A percentile compares a stretch with the other conserved stretches of the same genome.
Conservation (phyloP, 768 basidiomycete genomes). For the Russula earlei region DNA sequence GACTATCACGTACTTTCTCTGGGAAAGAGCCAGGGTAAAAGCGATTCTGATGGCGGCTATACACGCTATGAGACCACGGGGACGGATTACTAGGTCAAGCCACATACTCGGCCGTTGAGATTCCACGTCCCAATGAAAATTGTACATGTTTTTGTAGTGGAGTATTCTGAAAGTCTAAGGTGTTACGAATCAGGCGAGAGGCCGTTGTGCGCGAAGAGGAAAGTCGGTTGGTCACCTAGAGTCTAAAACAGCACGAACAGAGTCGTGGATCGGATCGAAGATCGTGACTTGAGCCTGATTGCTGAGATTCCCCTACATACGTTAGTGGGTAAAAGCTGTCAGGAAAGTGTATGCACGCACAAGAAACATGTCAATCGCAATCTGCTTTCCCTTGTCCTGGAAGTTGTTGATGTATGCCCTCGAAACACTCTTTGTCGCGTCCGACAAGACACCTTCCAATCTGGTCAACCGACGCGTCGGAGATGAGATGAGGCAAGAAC, state of each 20-base stretch:
- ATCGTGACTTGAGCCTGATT: conserved; percentile 82
- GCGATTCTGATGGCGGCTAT: conserved; percentile 74
- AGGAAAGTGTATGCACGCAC: conserved; percentile 35
- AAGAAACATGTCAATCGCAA: conserved; percentile 91
- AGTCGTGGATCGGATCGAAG: conserved; percentile 89
- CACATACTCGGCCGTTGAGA: conserved; percentile 74
- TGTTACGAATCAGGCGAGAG: not conserved
- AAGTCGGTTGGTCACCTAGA: conserved; percentile 46
- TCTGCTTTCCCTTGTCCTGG: conserved; percentile 89
- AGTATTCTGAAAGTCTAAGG: conserved; percentile 71
- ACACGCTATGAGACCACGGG: conserved; percentile 1
- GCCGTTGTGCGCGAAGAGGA: not conserved
- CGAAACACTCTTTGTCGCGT: conserved; percentile 93
- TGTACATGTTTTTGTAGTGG: conserved; percentile 56
- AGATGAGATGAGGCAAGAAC: not conserved
- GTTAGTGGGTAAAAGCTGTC: not conserved
- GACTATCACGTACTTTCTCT: conserved; percentile 46
- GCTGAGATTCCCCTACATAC: conserved; percentile 79
- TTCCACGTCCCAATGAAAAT: conserved; percentile 95
- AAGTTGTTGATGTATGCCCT: conserved; percentile 98
- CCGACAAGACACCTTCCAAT: conserved; percentile 68
- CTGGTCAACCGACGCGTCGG: not conserved
- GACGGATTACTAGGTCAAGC: not conserved
- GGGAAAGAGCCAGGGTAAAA: conserved; percentile 89
- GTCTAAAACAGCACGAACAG: conserved; percentile 64